Base-by-base conservation (phyloP, 306 rosid species). In the Coriaria nepalensis region DNA sequence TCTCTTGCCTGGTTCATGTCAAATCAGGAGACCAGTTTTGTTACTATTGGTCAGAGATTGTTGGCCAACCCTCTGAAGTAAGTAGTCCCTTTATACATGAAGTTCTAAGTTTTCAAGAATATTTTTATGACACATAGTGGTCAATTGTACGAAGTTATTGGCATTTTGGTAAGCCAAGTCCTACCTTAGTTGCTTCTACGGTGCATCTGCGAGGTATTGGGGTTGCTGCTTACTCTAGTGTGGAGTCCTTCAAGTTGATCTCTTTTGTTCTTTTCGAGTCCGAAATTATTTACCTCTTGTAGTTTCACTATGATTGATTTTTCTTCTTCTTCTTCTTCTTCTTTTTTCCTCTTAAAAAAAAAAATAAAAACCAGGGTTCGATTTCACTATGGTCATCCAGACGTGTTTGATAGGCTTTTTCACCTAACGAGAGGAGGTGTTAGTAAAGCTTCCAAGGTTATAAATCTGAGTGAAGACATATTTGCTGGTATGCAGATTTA, bases 1-100 rank as follows among this genome's bases (percentile, higher is more conserved):
- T 90, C 97, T 59, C 94, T 90, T 60, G 97, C 97, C 45, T 90
- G 97, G 97, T 90, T 90, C 87, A 90, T 90, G 97, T 90, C 97
- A 66, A 90, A 90, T 79, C 97, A 90, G 68, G 97, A 90, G 71
- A 90, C 94, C 40, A 84, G 97, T 81, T 90, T 90, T 63, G 97
- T 90, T 58, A 84, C 95, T 33, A 90, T 90, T 68, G 97, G 97
- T 53, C 97, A 90, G 75, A 79, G 97, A 75, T 66, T 90, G 64
- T 59, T 90, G 77, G 97, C 97, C 61, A 81, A 81, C 70, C 97
- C 97, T 41, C 76, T 90, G 64, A 90, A 45, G 97, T 84, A 78
- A 66, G 80, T 74, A 49, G 4, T 71, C 57, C 51, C 52, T 34
- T 49, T 52, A 34, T 8, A n/a, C 3, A 20, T 20, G 29, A 1